These are phyloP conservation scores for Solanum ossicruentum DNA, from an alignment of 257 asterid species.

Conservation along the genomic window DNA sequence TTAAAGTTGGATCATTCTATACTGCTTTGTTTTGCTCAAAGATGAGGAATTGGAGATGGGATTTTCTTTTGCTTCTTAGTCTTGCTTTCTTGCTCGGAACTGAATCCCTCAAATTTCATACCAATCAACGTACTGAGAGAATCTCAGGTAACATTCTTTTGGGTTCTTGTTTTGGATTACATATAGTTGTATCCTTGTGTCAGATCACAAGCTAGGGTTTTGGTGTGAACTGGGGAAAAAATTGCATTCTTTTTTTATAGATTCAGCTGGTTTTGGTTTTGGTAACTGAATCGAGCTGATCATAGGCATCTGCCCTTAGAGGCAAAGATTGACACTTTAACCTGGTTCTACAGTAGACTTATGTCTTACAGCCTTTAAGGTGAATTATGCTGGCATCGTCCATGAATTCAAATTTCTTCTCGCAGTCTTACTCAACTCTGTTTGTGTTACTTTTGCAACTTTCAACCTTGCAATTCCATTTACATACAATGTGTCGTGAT, in stretches of 20 bases:
- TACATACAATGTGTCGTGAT: background rate
- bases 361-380: background rate
- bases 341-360: background rate
- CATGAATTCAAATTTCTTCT: background rate
- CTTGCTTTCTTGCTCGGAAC: slow-evolving; percentile 1
- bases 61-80: slow-evolving; percentile 4
- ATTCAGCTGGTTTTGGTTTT: background rate
- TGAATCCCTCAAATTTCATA: slow-evolving; percentile 24
- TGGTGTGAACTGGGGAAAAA: background rate
- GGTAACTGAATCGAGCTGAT: background rate
- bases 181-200: background rate
- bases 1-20: background rate
- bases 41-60: slow-evolving; percentile 17
- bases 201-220: background rate
- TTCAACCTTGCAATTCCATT: background rate
- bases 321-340: background rate
- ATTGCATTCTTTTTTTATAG: background rate
- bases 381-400: background rate
- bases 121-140: slow-evolving; percentile 25
- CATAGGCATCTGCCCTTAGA: background rate
- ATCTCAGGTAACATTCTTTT: slow-evolving; percentile 20
- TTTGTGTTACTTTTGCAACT: background rate
- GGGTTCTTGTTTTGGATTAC: background rate
- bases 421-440: background rate
- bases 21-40: background rate